Base-by-base conservation (phyloP, 2,329 filamentous ascomycete genomes). In the Tolypocladium album region DNA sequence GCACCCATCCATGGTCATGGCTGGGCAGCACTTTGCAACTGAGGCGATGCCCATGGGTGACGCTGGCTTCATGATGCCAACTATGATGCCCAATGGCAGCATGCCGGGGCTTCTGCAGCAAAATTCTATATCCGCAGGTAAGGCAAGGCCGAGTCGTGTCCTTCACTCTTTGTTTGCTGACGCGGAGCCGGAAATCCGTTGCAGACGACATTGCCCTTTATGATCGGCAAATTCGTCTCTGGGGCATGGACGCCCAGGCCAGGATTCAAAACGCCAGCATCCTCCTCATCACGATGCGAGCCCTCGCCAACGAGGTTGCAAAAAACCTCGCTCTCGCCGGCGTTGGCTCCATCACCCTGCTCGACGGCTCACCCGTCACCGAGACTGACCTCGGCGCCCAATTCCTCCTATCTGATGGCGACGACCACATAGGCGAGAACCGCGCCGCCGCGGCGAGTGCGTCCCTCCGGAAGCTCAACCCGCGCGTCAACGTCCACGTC, bases 321-420 rank as follows among this genome's bases (percentile, higher is more conserved):
- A 99, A 99, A 79, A 99, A 97, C 71, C 86, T 99, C 27, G 93
- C 97, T 22, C 85, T 99, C 3, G 92, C 94, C 27, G 94, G 94
- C 61, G 89, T 99, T 67, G 89, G 89, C 60, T 93, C 91, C 39
- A 81, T 99, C 62, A 97, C 93, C 20, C 86, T 99, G 60, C 80
- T 94, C 61, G 94, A 99, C 74, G 83, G 89, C 68, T 85, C 88
- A 59, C 63, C 76, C 12, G 88, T 96, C 60, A 88, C 84, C 0
- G 87, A 92, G 67, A 84, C 88, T 57, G 93, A 97, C 71, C 78
- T 96, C 2, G 90, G 88, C 45, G 83, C 88, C 20, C 88, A 92
- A 66, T 93, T 97, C 77, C 90, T 97, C 73, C 76, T 97, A 58
- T 82, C 80, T 7, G 75, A 79, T 43, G 74, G 58, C 20, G 84